Percentiles rank a stretch among this genome's conserved stretches.
Conservation (phyloP, 108 stramenopile species). For the Mediolabrus comicus region DNA sequence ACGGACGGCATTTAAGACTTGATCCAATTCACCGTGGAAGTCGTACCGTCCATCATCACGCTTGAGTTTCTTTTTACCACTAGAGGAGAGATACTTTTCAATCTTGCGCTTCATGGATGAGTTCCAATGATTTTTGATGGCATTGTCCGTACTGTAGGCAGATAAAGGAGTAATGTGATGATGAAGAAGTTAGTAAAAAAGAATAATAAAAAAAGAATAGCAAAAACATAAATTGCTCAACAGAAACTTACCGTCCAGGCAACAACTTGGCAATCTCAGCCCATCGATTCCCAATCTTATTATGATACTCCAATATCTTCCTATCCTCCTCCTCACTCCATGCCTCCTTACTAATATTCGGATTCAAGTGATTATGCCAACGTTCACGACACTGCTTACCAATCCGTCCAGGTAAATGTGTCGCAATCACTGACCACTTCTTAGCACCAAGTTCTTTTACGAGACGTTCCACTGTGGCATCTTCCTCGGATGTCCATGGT, state of each 20-base stretch:
- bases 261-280: slow-evolving; percentile 85
- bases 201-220: background rate
- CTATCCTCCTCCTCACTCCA: slow-evolving; percentile 92
- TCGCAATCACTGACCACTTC: slow-evolving; percentile 89
- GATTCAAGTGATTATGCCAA: slow-evolving; percentile 97
- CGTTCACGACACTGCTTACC: slow-evolving; percentile 98
- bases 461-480: slow-evolving; percentile 72
- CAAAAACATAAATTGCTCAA: background rate
- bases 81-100: slow-evolving; percentile 60
- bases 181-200: background rate
- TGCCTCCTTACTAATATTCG: slow-evolving; percentile 85
- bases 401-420: slow-evolving; percentile 84
- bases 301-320: slow-evolving; percentile 69
- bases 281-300: slow-evolving; percentile 77
- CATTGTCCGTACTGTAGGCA: slow-evolving; percentile 92
- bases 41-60: slow-evolving; percentile 81
- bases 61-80: background rate
- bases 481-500: slow-evolving; percentile 93
- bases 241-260: slow-evolving; percentile 74
- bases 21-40: slow-evolving; percentile 82
- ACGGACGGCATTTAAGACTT: slow-evolving; percentile 76
- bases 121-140: slow-evolving; percentile 98
- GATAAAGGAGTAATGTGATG: slow-evolving; percentile 1
- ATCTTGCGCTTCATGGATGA: slow-evolving; percentile 85
- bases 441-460: slow-evolving; percentile 66